Conservation (phyloP, 2,329 filamentous ascomycete genomes). For the Clarireedia homoeocarpa region DNA sequence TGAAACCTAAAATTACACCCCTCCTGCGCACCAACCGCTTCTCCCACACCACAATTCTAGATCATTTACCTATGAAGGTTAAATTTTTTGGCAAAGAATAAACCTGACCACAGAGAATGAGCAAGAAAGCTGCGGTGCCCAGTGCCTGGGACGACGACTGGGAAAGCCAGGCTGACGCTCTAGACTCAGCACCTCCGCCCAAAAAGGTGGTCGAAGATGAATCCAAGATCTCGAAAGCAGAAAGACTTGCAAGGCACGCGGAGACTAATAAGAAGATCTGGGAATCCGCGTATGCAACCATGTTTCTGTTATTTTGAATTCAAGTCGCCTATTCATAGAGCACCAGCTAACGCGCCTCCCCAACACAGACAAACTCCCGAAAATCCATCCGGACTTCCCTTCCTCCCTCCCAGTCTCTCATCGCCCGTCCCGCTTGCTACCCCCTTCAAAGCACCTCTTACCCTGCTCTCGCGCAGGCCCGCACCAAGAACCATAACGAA, state of each 20-base stretch:
- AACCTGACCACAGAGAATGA: conserved; percentile 17
- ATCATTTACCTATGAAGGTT: no score
- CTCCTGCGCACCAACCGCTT: neutral
- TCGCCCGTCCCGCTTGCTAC: conserved; percentile 47
- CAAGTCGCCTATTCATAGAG: neutral
- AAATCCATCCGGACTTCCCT: conserved; percentile 60
- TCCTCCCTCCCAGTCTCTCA: conserved; percentile 37
- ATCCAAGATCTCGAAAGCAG: conserved; percentile 56
- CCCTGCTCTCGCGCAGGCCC: conserved; percentile 78
- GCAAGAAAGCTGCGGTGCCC: conserved; percentile 43
- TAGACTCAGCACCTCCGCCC: conserved; percentile 23
- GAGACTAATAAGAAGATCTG: conserved; percentile 81
- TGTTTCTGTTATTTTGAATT: neutral
- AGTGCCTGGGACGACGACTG: conserved; percentile 89
- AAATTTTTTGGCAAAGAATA: no score
- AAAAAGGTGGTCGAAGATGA: conserved; percentile 17
- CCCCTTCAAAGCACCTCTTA: conserved; percentile 75
- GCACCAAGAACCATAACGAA: conserved; percentile 49
- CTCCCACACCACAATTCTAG: neutral
- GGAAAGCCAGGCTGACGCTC: conserved; percentile 66
- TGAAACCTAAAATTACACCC: neutral
- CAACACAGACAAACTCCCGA: conserved; percentile 53
- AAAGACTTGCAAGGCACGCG: conserved; percentile 70
- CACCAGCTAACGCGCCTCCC: neutral
- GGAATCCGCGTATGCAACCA: conserved; percentile 67